Conservation (phyloP, 352 stramenopile species). For the Globisporangium nagaii region DNA sequence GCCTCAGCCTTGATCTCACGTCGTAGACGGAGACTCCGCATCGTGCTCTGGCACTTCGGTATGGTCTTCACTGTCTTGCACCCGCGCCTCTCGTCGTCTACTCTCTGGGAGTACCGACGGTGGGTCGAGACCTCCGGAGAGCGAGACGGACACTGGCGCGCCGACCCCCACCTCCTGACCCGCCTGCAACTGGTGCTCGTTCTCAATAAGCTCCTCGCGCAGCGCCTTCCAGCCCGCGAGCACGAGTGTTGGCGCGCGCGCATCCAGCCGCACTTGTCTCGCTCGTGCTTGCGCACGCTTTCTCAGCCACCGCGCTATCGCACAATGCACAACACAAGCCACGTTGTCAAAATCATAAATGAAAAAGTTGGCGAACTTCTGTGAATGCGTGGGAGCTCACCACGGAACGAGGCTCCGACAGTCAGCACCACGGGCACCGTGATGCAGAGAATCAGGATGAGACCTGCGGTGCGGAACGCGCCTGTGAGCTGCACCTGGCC, state of each 20-base stretch:
- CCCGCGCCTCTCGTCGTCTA: too few relatives aligned
- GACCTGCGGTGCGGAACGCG: neutral
- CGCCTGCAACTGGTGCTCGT: constrained; percentile 7
- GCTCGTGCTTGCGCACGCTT: neutral
- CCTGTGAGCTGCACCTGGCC: neutral
- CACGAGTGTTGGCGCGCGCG: constrained; percentile 6
- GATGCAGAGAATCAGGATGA: constrained; percentile 6
- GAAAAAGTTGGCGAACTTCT: neutral
- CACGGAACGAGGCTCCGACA: constrained; percentile 1
- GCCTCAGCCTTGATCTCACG: too few relatives aligned
- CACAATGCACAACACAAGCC: too few relatives aligned
- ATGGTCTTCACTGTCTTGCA: too few relatives aligned
- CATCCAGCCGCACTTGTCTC: constrained; percentile 2
- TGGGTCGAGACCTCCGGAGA: neutral
- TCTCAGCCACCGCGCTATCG: neutral
- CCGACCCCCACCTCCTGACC: neutral
- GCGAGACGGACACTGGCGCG: neutral
- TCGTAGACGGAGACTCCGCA: too few relatives aligned
- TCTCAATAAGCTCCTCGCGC: constrained; percentile 17
- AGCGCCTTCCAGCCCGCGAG: constrained; percentile 20
- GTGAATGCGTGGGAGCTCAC: neutral
- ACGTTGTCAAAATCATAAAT: too few relatives aligned
- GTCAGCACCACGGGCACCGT: constrained; percentile 8
- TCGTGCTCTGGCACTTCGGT: too few relatives aligned
- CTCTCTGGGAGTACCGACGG: too few relatives aligned